Conservation (phyloP, 768 basidiomycete genomes). For the Leccinum truebloodii region DNA sequence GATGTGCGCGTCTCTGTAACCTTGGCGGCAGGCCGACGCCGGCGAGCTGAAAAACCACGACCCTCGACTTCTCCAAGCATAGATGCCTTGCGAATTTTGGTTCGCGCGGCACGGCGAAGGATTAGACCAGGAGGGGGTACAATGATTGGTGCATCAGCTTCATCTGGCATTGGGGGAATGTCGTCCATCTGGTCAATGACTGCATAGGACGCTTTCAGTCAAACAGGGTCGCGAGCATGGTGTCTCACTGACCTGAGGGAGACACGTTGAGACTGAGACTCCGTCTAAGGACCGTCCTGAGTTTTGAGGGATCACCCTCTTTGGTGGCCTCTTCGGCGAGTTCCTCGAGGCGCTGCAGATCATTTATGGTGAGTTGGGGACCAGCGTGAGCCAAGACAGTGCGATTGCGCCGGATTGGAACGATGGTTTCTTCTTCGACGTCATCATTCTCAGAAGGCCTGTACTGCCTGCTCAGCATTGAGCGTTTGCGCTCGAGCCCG, state of each 20-base stretch:
- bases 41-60: slow-evolving; percentile 66
- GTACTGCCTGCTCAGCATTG: slow-evolving; percentile 95
- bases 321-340: slow-evolving; percentile 87
- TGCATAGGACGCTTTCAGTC: slow-evolving; percentile 35
- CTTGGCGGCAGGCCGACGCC: slow-evolving; percentile 30
- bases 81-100: slow-evolving; percentile 89
- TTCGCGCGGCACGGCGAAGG: slow-evolving; percentile 88
- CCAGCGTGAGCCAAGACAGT: slow-evolving; percentile 65
- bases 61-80: slow-evolving; percentile 76
- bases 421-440: slow-evolving; percentile 67
- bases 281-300: slow-evolving; percentile 77
- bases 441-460: slow-evolving; percentile 77
- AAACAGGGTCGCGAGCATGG: slow-evolving; percentile 14
- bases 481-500: slow-evolving; percentile 78
- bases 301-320: slow-evolving; percentile 78
- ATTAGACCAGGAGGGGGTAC: slow-evolving; percentile 82
- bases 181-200: slow-evolving; percentile 70
- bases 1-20: slow-evolving; percentile 55
- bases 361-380: slow-evolving; percentile 88
- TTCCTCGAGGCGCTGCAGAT: slow-evolving; percentile 92
- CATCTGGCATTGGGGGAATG: slow-evolving; percentile 68
- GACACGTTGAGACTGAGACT: slow-evolving; percentile 83
- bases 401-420: slow-evolving; percentile 69
- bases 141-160: slow-evolving; percentile 89
- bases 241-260: slow-evolving; percentile 68